Conservation (phyloP, 495 filamentous ascomycete genomes). For the Halenospora varia region DNA sequence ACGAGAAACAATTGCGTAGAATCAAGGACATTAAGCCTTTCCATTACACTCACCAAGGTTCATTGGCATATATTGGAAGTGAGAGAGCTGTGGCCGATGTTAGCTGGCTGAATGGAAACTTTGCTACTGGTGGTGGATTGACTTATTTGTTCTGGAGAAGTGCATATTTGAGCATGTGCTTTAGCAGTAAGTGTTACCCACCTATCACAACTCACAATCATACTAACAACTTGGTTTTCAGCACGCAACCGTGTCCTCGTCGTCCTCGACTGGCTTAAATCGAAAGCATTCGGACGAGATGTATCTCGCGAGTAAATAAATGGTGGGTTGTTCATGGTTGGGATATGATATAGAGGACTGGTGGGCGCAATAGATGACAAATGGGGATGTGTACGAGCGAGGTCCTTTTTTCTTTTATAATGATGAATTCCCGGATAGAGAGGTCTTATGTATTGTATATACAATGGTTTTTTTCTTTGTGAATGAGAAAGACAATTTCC, state of each 20-base stretch:
- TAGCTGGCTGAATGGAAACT: constrained; percentile 94
- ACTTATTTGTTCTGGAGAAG: constrained; percentile 94
- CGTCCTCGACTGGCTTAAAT: constrained; percentile 91
- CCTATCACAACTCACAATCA: constrained; percentile 4
- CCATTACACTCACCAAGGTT: constrained; percentile 96
- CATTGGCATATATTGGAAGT: constrained; percentile 94
- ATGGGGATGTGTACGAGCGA: not conserved
- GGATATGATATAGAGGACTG: not conserved
- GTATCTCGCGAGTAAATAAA: constrained; percentile 79
- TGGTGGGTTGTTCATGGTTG: not conserved
- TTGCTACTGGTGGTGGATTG: constrained; percentile 77
- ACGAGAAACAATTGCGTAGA: constrained; percentile 79
- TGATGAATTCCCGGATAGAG: constrained; percentile 22
- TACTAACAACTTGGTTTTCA: constrained; percentile 30
- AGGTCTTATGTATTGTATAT: constrained; percentile 4
- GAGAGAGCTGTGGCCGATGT: constrained; percentile 98
- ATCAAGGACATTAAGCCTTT: constrained; percentile 95
- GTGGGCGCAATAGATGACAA: not conserved
- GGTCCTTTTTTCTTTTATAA: constrained; percentile 6
- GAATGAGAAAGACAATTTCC: too few relatives aligned
- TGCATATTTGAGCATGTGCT: constrained; percentile 99
- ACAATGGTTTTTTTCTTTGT: too few relatives aligned
- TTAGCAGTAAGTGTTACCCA: constrained; percentile 73
- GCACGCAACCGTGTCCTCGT: constrained; percentile 91
- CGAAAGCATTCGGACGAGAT: constrained; percentile 91